Conservation (phyloP, 305 asterid genomes). For the Fraxinus paxiana region DNA sequence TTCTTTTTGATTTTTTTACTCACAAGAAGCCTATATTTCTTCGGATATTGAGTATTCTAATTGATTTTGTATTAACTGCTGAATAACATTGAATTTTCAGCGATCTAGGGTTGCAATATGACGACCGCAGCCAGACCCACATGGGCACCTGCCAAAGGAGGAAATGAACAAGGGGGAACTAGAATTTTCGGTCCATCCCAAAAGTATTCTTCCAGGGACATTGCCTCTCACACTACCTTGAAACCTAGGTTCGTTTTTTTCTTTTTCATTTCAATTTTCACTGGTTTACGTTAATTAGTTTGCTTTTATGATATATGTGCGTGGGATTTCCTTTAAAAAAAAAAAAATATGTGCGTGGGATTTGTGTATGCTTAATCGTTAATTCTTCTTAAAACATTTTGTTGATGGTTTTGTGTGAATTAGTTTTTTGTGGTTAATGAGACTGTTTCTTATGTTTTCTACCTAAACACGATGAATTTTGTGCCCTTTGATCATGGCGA, state of each 20-base stretch:
- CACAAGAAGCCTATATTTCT: background rate
- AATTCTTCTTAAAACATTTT: background rate
- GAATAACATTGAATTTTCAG: constrained; percentile 6
- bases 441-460: background rate
- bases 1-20: background rate
- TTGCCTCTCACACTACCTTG: constrained; percentile 82
- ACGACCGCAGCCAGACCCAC: constrained; percentile 98
- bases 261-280: background rate
- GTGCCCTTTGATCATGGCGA: background rate
- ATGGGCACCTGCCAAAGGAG: constrained; percentile 99
- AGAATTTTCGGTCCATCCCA: constrained; percentile 91
- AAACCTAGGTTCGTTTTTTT: constrained; percentile 59
- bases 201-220: constrained; percentile 91
- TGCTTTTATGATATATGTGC: background rate
- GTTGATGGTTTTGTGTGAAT: background rate
- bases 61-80: background rate
- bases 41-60: background rate
- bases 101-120: constrained; percentile 41
- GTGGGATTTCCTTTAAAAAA: background rate
- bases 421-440: background rate
- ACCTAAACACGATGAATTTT: background rate
- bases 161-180: constrained; percentile 90
- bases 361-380: background rate
- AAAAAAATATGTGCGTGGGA: too few species aligned
- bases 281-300: background rate